Conservation (phyloP, 257 asterid species). For the Penstemon davidsonii region DNA sequence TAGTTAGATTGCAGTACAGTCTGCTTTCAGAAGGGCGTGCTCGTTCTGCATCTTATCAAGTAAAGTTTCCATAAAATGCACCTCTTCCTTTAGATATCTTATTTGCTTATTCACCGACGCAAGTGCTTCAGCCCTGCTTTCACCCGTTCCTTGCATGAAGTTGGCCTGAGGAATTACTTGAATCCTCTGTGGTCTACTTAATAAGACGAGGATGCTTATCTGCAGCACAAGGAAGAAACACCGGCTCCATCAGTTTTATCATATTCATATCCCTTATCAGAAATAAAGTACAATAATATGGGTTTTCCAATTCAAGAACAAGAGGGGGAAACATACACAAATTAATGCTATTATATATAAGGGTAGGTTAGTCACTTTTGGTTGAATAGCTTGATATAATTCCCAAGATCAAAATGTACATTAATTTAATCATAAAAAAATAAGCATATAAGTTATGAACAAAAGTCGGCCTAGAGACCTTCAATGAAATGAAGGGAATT, state of each 20-base stretch:
- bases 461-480: no score
- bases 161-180: constrained; percentile 71
- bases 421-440: no score
- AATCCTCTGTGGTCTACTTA: constrained; percentile 85
- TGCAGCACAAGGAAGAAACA: constrained; percentile 33
- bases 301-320: background rate
- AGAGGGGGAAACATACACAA: no score
- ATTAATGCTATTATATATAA: no score
- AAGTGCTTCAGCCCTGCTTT: constrained; percentile 42
- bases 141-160: constrained; percentile 38
- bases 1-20: no score
- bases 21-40: constrained; percentile 59
- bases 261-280: background rate
- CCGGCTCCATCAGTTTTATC: background rate
- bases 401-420: no score
- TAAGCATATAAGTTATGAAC: no score
- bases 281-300: background rate
- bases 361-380: no score
- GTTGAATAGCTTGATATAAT: no score
- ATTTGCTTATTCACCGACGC: constrained; percentile 55
- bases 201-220: constrained; percentile 79
- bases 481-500: no score
- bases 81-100: constrained; percentile 71
- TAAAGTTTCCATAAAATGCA: constrained; percentile 61
- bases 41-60: constrained; percentile 72